Evolutionary conservation across 2,329 filamentous ascomycete species (phyloP), one percentile per base, ranked within the genome.

Genomic region (Oidium heveae): DNA sequence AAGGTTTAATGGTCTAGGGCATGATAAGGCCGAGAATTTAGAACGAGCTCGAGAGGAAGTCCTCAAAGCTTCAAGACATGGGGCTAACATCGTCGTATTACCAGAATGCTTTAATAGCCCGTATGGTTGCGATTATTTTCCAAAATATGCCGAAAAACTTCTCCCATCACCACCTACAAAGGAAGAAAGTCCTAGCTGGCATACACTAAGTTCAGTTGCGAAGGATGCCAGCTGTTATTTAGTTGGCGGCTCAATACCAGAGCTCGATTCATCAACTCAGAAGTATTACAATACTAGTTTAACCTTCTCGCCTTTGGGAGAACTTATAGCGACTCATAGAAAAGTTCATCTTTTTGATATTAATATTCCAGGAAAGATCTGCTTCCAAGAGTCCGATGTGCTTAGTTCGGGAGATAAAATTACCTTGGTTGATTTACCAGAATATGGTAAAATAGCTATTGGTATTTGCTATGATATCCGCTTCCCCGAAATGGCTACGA

Each of bases 71-170:
- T 82, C 86, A 24, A 68, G 71, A 28, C 71, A 71, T 3, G 89
- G 89, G 60, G 86, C 89, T 57, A 79, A 84, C 56, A 79, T 98
- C 57, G 81, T 96, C 59, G 86, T 96, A 36, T 77, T 98, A 18
- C 91, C 91, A 37, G 91, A 98, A 71, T 98, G 91, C 74, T 98
- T 98, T 79, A 98, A 98, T 72, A 93, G 85, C 44, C 91, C 91
- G 9, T 98, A 98, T 69, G 91, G 91, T 60, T 87, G 80, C 60
- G 75, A 86, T 64, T 88, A 82, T 73, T 98, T 98, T 70, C 82
- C 88, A 54, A 77, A 80, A 57, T 96, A 96, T 68, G 88, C 91
- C 60, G 91, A 98, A 69, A 82, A 79, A 1, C 79, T 96, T n/a
- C 72, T 77, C 0, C 86, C 86, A 0, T 82, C 79, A 2, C 85